A percentile compares a stretch with the other conserved stretches of the same genome.
These are phyloP conservation scores for Beta corolliflora DNA, from an alignment of 179 eudicot genomes.

Conservation along the genomic window DNA sequence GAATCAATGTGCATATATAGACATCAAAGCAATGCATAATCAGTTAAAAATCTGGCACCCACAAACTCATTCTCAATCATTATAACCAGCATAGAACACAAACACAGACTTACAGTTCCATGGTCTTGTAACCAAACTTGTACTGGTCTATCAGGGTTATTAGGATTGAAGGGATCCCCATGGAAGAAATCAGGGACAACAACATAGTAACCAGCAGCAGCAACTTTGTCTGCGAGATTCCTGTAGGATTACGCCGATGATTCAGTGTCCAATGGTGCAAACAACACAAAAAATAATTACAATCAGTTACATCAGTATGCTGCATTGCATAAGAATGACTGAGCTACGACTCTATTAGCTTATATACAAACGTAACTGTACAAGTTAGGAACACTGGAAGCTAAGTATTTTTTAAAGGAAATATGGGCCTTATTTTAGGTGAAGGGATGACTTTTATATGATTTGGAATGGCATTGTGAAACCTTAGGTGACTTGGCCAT, in stretches of 20 bases:
- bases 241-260: conserved; percentile 20
- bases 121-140: conserved; percentile 47
- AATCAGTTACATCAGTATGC: no score
- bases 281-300: no score
- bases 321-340: no score
- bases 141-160: conserved; percentile 33
- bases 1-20: neutral
- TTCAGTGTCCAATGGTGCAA: neutral
- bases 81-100: neutral
- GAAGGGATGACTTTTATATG: no score
- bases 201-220: conserved; percentile 47
- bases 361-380: no score
- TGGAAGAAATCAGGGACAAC: conserved; percentile 58
- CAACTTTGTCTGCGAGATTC: conserved; percentile 52
- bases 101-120: conserved; percentile 39
- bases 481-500: no score
- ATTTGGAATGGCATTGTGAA: no score
- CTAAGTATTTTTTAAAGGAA: no score
- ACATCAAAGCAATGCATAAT: neutral
- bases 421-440: no score
- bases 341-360: no score
- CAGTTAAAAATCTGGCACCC: neutral
- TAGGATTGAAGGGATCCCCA: conserved; percentile 42
- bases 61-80: neutral
- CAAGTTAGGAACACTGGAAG: no score